These are phyloP conservation scores for Backusella morwellensis DNA, from an alignment of 192 early-diverging fungal genomes.

Conservation along the genomic window DNA sequence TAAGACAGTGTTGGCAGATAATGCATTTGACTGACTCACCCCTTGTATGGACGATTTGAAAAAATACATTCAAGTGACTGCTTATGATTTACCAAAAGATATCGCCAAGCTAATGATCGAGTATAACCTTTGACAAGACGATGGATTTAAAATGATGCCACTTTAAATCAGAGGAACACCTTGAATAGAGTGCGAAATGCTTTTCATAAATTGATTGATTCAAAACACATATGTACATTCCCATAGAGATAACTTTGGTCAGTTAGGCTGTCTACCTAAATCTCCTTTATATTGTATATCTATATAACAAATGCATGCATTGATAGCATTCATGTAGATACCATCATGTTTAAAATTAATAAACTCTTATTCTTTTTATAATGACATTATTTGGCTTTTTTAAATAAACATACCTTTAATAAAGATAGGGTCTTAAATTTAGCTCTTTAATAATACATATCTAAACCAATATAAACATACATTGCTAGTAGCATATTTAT, in stretches of 20 bases:
- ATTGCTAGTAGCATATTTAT: too few relatives aligned
- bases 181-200: too few relatives aligned
- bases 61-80: constrained; percentile 56
- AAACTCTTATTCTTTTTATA: constrained; percentile 40
- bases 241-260: constrained; percentile 59
- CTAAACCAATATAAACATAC: too few relatives aligned
- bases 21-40: constrained; percentile 56
- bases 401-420: too few relatives aligned
- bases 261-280: constrained; percentile 45
- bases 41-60: constrained; percentile 54
- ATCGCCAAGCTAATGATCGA: constrained; percentile 52
- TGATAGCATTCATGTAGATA: not conserved
- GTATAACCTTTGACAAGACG: constrained; percentile 60
- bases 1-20: constrained; percentile 54
- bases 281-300: not conserved
- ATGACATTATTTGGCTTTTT: too few relatives aligned
- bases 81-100: constrained; percentile 60
- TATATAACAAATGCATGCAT: not conserved
- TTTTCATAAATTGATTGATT: too few relatives aligned
- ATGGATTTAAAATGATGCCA: constrained; percentile 52
- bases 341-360: too few relatives aligned
- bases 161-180: not conserved
- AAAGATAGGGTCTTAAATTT: too few relatives aligned
- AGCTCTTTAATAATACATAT: too few relatives aligned
- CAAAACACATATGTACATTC: constrained; percentile 49